A percentile compares a stretch with the other conserved stretches of the same genome.
These are phyloP conservation scores for Furcasterigmium sp. DNA, from an alignment of 2,329 filamentous ascomycete species.

Conservation along the genomic window DNA sequence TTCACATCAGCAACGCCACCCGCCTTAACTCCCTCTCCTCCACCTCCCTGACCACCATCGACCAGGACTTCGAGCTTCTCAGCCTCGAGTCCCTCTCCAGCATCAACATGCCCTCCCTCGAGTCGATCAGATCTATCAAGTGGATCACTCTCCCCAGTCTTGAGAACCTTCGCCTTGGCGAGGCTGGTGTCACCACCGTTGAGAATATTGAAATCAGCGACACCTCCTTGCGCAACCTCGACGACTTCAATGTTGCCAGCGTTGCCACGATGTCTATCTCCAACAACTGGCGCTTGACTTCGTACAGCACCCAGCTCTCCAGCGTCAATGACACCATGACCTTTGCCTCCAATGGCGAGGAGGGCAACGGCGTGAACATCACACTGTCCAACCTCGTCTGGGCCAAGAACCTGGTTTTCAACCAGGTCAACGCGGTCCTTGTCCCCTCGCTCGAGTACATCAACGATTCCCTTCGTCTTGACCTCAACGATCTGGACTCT, in stretches of 20 bases:
- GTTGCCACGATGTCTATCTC: constrained; percentile 73
- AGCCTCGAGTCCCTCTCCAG: constrained; percentile 64
- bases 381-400: constrained; percentile 72
- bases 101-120: constrained; percentile 62
- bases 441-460: constrained; percentile 69
- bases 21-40: constrained; percentile 58
- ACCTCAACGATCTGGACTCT: constrained; percentile 65
- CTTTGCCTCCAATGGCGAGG: constrained; percentile 74
- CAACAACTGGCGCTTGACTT: constrained; percentile 80
- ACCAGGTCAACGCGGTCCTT: constrained; percentile 69
- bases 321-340: constrained; percentile 68
- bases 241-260: constrained; percentile 74
- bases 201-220: constrained; percentile 72
- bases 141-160: constrained; percentile 67
- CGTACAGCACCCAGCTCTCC: constrained; percentile 70
- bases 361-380: constrained; percentile 62
- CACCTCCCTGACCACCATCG: constrained; percentile 57
- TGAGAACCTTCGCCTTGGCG: constrained; percentile 43
- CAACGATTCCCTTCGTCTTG: constrained; percentile 78
- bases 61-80: constrained; percentile 63
- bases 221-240: constrained; percentile 73
- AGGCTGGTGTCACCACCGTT: constrained; percentile 58
- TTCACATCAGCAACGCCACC: constrained; percentile 56
- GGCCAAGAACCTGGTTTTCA: constrained; percentile 47
- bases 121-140: constrained; percentile 58